phyloP scores from a whole-genome alignment of 352 stramenopile genomes.

The Peronospora destructor region DNA sequence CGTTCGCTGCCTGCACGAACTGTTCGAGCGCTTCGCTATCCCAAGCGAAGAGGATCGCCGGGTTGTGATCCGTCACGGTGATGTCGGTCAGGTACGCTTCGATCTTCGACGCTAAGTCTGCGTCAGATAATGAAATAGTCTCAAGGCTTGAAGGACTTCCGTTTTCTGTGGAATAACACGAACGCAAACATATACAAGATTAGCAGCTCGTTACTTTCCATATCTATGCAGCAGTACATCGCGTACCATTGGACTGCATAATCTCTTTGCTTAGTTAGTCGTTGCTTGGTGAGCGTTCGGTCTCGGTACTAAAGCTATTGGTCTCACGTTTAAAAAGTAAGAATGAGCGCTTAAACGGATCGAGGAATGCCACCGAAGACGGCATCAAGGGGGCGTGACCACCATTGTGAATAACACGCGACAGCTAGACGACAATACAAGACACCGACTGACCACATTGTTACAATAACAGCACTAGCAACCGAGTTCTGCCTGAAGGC shows the following conservation, averaged over 20 bases:
- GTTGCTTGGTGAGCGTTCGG: background rate
- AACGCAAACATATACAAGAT: conserved; percentile 2
- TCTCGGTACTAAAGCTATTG: conserved; percentile 2
- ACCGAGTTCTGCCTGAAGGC: background rate
- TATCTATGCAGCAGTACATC: background rate
- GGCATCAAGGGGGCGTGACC: background rate
- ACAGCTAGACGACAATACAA: background rate
- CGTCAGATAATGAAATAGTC: conserved; percentile 19
- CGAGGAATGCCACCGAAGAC: conserved; percentile 28
- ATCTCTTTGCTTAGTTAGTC: conserved; percentile 3
- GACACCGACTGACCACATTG: conserved; percentile 18
- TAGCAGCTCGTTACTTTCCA: conserved; percentile 3
- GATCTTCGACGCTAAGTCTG: conserved; percentile 27
- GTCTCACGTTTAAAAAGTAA: conserved; percentile 12
- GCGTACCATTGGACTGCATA: conserved; percentile 32
- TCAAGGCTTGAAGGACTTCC: conserved; percentile 20
- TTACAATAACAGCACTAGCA: conserved; percentile 14
- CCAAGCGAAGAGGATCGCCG: conserved; percentile 37
- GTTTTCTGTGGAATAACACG: conserved; percentile 12
- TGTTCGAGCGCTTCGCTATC: conserved; percentile 29
- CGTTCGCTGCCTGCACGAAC: conserved; percentile 33
- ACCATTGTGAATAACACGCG: background rate
- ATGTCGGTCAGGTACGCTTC: conserved; percentile 28
- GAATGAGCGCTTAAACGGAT: conserved; percentile 17
- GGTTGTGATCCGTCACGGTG: conserved; percentile 35